These are phyloP conservation scores for Suhomyces taliae DNA, from an alignment of 1,139 yeast genomes.

Conservation along the genomic window DNA sequence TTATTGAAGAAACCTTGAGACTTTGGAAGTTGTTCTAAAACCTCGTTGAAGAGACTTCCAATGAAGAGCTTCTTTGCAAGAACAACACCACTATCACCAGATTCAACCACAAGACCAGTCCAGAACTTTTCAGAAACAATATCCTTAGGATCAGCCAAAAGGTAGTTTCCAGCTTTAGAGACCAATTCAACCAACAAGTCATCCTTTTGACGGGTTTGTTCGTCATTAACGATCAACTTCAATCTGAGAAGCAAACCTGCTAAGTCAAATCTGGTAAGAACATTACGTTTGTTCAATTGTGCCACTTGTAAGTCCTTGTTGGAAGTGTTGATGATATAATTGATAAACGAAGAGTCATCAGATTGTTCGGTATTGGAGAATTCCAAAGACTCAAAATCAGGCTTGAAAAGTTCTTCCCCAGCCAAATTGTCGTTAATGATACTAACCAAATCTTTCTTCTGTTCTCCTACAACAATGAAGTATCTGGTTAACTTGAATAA, in stretches of 20 bases:
- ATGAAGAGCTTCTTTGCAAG: slow-evolving; percentile 22
- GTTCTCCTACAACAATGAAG: slow-evolving; percentile 57
- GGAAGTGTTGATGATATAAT: slow-evolving; percentile 24
- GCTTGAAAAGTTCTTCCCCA: slow-evolving; percentile 5
- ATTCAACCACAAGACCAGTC: slow-evolving; percentile 12
- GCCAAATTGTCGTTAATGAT: slow-evolving; percentile 24
- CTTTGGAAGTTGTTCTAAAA: slow-evolving; percentile 30
- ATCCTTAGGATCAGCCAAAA: slow-evolving; percentile 21
- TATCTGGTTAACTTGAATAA: slow-evolving; percentile 45
- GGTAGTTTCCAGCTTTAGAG: slow-evolving; percentile 44
- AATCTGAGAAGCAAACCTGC: slow-evolving; percentile 45
- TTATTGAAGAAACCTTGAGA: slow-evolving; percentile 7
- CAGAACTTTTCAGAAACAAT: slow-evolving; percentile 21
- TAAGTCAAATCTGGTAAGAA: slow-evolving; percentile 40
- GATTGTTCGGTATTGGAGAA: slow-evolving; percentile 2
- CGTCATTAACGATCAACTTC: slow-evolving; percentile 24
- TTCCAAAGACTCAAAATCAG: slow-evolving; percentile 2
- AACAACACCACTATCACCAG: not conserved
- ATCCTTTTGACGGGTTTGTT: slow-evolving; percentile 9
- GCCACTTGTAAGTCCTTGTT: slow-evolving; percentile 15
- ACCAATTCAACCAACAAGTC: slow-evolving; percentile 22
- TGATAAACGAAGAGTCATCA: slow-evolving; percentile 19
- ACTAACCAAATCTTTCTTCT: slow-evolving; percentile 29
- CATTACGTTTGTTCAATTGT: slow-evolving; percentile 8
- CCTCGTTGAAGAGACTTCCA: slow-evolving; percentile 36